Percentiles rank a stretch among this genome's conserved stretches.
These are phyloP conservation scores for Pseudopyrenochaeta lycopersici DNA, from an alignment of 2,329 filamentous ascomycete species.

Conservation along the genomic window DNA sequence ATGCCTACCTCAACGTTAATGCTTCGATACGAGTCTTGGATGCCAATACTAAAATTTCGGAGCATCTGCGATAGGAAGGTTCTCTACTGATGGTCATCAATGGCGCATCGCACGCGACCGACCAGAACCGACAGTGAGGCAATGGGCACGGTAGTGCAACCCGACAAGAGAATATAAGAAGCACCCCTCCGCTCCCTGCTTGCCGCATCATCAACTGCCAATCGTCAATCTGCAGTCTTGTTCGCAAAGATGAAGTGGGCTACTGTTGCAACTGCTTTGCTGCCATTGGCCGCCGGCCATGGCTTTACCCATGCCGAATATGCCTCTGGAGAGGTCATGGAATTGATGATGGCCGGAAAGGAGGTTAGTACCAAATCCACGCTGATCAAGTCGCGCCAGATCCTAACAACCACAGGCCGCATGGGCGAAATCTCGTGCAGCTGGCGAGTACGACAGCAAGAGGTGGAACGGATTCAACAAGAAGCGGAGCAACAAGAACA, in stretches of 20 bases:
- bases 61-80: conserved; percentile 47
- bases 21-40: conserved; percentile 28
- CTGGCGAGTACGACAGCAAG: conserved; percentile 42
- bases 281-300: conserved; percentile 42
- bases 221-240: conserved; percentile 28
- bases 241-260: conserved; percentile 45
- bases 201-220: conserved; percentile 30
- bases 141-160: conserved; percentile 4
- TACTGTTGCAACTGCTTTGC: conserved; percentile 37
- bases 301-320: conserved; percentile 41
- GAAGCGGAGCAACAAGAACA: conserved; percentile 37
- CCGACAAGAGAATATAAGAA: conserved; percentile 23
- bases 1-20: conserved; percentile 21
- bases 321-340: conserved; percentile 45
- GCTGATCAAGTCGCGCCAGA: background rate
- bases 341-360: conserved; percentile 45
- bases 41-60: conserved; percentile 41
- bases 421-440: conserved; percentile 43
- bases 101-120: conserved; percentile 24
- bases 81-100: conserved; percentile 23
- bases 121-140: conserved; percentile 12
- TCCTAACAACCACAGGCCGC: conserved; percentile 32
- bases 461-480: conserved; percentile 42
- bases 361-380: conserved; percentile 30
- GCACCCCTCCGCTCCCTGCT: conserved; percentile 13